These are phyloP conservation scores for Xenosphaeropsis pyriputrescens DNA, from an alignment of 2,329 filamentous ascomycete genomes.

Conservation along the genomic window DNA sequence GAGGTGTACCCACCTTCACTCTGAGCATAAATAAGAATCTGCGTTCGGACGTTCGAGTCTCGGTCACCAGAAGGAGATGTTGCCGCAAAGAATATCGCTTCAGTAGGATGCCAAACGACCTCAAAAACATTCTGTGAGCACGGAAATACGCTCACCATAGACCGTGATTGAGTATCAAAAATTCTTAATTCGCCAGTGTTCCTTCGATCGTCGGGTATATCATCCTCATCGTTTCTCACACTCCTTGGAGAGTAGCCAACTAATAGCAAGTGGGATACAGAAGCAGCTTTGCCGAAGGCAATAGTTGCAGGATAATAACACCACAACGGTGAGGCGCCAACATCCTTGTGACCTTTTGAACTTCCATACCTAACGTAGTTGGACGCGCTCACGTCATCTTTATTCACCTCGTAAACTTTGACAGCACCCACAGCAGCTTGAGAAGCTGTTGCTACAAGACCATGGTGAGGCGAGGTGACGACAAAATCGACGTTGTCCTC, in stretches of 20 bases:
- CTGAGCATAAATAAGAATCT: slow-evolving; percentile 37
- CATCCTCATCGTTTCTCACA: slow-evolving; percentile 32
- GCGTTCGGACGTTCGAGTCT: slow-evolving; percentile 32
- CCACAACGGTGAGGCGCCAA: slow-evolving; percentile 27
- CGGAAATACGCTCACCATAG: slow-evolving; percentile 30
- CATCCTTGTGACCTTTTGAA: slow-evolving; percentile 9
- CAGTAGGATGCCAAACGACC: slow-evolving; percentile 44
- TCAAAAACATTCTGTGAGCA: slow-evolving; percentile 49
- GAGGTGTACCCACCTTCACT: slow-evolving; percentile 25
- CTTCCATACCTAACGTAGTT: slow-evolving; percentile 14
- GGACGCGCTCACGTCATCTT: slow-evolving; percentile 19
- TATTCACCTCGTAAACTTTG: slow-evolving; percentile 35
- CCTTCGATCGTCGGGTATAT: slow-evolving; percentile 40
- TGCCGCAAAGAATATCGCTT: slow-evolving; percentile 38
- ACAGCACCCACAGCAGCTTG: slow-evolving; percentile 39
- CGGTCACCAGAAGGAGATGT: slow-evolving; percentile 35
- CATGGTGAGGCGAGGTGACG: slow-evolving; percentile 27
- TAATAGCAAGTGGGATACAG: slow-evolving; percentile 34
- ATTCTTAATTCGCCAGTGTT: slow-evolving; percentile 44
- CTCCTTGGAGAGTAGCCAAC: slow-evolving; percentile 50
- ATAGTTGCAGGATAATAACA: slow-evolving; percentile 48
- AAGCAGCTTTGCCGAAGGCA: slow-evolving; percentile 37
- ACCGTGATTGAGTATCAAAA: slow-evolving; percentile 32
- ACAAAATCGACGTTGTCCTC: slow-evolving; percentile 48
- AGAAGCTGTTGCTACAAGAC: slow-evolving; percentile 42